Evolutionary conservation across 2,329 filamentous ascomycete species (phyloP).

Genomic region (Fusarium algeriense): DNA sequence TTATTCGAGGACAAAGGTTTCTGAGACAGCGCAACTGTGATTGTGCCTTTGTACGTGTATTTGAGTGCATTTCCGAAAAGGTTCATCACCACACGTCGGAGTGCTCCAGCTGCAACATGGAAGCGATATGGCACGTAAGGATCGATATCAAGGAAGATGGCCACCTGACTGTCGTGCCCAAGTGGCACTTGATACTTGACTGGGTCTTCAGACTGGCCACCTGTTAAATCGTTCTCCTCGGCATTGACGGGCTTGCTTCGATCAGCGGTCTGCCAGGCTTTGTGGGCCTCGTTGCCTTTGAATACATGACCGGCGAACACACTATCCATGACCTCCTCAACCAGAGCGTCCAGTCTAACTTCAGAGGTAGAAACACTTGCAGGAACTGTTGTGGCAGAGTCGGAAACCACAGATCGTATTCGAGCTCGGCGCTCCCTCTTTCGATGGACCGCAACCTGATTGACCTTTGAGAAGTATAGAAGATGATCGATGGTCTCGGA

Average conservation of each 20-base stretch:
- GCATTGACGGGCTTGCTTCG: background rate
- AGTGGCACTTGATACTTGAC: constrained; percentile 18
- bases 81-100: constrained; percentile 70
- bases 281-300: constrained; percentile 26
- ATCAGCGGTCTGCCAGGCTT: constrained; percentile 27
- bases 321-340: constrained; percentile 43
- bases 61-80: constrained; percentile 73
- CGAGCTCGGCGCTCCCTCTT: constrained; percentile 23
- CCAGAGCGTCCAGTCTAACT: constrained; percentile 32
- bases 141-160: constrained; percentile 55
- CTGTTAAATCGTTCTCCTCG: background rate
- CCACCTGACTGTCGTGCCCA: constrained; percentile 36
- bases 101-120: constrained; percentile 64
- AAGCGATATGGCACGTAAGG: constrained; percentile 63
- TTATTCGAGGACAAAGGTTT: constrained; percentile 5
- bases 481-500: constrained; percentile 67
- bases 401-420: constrained; percentile 14
- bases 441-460: constrained; percentile 49
- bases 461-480: constrained; percentile 67
- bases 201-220: background rate
- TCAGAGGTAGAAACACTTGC: constrained; percentile 7
- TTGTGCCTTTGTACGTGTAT: constrained; percentile 60
- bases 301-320: constrained; percentile 41
- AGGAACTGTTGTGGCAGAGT: constrained; percentile 6
- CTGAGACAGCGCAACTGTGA: constrained; percentile 49